Evolutionary conservation across 129 eudicot genomes (phyloP), one percentile per base, ranked within the genome.

Genomic region (Sambucus nigra): DNA sequence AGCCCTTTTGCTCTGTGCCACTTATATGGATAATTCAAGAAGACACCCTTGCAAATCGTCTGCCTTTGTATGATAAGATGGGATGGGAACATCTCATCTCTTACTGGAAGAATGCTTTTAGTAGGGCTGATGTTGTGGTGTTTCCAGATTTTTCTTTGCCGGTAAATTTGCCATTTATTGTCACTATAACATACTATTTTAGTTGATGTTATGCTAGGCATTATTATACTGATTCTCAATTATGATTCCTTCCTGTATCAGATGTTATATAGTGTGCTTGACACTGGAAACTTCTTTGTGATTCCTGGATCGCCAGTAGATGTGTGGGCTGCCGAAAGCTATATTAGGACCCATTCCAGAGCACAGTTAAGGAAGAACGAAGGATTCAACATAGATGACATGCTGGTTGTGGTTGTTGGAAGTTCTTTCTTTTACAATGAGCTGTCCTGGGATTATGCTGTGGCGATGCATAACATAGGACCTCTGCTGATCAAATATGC

Each of bases 281-380:
- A 91, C 82, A 72, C 81, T 63, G 99, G 99, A 86, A 91, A 91
- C 91, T 91, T 91, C 87, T 74, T 79, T 76, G 99, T 91, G 72
- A 80, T 85, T 80, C 99, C 99, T 79, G 99, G 95, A 70, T 82
- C 99, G 76, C 99, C 99, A 52, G 22, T 74, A 67, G 99, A 91
- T 66, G 81, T 76, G 69, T 91, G 95, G 95, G 84, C 87, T 60
- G 94, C 99, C 21, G 94, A 86, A 74, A 85, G 76, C 73, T 91
- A 85, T 75, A 67, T 63, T 41, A 73, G 57, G 70, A 42, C 59
- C 35, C 86, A 91, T 70, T 82, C 84, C 61, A 91, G 66, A 74
- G 58, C 72, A 21, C 63, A 66, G 45, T 61, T 82, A 69, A 72
- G 94, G 69, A 44, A 40, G 26, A 70, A 71, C 61, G 64, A 75